These are phyloP conservation scores for Nematocida minor DNA, from an alignment of 371 early-diverging fungal genomes.

Conservation along the genomic window DNA sequence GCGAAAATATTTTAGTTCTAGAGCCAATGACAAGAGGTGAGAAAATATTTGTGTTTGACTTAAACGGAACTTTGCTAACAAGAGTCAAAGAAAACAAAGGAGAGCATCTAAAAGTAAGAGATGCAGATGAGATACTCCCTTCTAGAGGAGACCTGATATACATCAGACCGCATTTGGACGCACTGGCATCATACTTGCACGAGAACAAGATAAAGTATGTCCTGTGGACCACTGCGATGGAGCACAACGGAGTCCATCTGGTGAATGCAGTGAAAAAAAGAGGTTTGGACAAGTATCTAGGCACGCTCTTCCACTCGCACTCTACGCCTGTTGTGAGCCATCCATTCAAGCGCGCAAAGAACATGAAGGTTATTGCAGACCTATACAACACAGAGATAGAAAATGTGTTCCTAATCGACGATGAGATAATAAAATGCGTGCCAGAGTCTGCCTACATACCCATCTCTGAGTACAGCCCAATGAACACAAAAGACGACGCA, in stretches of 20 bases:
- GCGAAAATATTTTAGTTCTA: background rate
- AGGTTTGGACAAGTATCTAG: slow-evolving; percentile 36
- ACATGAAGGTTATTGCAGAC: slow-evolving; percentile 41
- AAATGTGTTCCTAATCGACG: slow-evolving; percentile 53
- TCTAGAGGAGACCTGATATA: slow-evolving; percentile 24
- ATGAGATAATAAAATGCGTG: slow-evolving; percentile 44
- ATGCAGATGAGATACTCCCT: background rate
- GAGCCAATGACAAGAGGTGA: background rate
- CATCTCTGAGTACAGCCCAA: slow-evolving; percentile 27
- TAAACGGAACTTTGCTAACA: slow-evolving; percentile 53
- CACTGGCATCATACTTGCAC: slow-evolving; percentile 48
- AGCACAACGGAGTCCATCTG: slow-evolving; percentile 49
- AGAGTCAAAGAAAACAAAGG: slow-evolving; percentile 37
- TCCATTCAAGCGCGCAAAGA: slow-evolving; percentile 44
- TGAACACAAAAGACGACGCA: slow-evolving; percentile 25
- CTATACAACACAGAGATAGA: slow-evolving; percentile 28
- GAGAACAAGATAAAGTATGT: slow-evolving; percentile 46
- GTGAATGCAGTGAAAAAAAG: slow-evolving; percentile 14
- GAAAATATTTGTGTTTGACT: slow-evolving; percentile 52
- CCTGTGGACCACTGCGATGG: slow-evolving; percentile 60
- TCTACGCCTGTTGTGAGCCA: slow-evolving; percentile 22
- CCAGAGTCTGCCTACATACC: slow-evolving; percentile 37
- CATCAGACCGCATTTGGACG: slow-evolving; percentile 46
- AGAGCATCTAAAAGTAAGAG: background rate
- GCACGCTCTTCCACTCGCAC: slow-evolving; percentile 25